Base-by-base conservation (phyloP, 331 rosid genomes). In the Acacia pycnantha region DNA sequence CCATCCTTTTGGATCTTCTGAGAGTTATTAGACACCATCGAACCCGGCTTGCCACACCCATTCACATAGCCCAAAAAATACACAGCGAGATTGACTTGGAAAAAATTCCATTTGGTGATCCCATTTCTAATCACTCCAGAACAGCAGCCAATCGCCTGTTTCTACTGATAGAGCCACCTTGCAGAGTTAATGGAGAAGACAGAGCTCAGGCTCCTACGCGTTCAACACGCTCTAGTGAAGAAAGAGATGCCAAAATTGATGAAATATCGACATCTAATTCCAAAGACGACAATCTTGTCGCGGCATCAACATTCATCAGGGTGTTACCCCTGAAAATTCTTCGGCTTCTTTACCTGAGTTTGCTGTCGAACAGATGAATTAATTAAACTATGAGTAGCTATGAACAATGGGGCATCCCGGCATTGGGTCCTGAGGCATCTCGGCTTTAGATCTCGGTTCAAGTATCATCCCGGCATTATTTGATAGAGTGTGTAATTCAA, bases 21-120 rank as follows among this genome's bases (percentile, higher is more conserved):
- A 88, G 94, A 89, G 99, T 95, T 67, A 86, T 95, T 76, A 91
- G 97, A 84, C 95, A 96, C 84, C 99, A 96, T 77, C 91, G 87
- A 76, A 98, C 95, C 65, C 89, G 97, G 80, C 91, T 96, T n/a
- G 99, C 99, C 75, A 96, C 99, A 48, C 97, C 98, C 70, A 91
- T 96, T 82, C 98, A 98, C 88, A 96, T 98, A 27, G 93, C 93
- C 76, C 99, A 93, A 90, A 96, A 92, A 86, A 77, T 88, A 80
- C 88, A 91, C 70, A 37, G 97, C 2, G 98, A 91, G 75, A 84
- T 90, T 74, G 93, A 88, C 82, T 76, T 95, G 79, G 98, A 93
- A 83, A 91, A 88, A 65, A 85, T 90, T 71, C 94, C 98, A 33
- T 93, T 93, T 76, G n/a, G 90, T 14, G 97, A 93, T 79, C 85